Evolutionary conservation across 139 green algal species (phyloP).

Genomic region (Closterium sp.): DNA sequence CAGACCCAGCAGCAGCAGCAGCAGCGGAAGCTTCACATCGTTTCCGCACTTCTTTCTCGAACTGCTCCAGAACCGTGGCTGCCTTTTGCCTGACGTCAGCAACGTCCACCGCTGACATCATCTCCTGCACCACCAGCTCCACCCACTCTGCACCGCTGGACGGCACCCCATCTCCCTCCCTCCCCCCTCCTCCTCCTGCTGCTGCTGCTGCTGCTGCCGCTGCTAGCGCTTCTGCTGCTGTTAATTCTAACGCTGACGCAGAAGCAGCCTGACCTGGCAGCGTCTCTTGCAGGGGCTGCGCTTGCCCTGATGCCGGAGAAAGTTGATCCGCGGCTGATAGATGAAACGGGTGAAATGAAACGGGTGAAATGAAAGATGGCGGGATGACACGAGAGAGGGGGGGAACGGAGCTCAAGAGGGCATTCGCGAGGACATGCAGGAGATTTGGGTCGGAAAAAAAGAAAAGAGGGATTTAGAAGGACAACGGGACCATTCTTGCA

Average conservation of each 20-base stretch:
- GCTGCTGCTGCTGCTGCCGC: neutral
- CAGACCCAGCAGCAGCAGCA: neutral
- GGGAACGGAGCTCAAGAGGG: neutral
- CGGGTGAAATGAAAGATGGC: neutral
- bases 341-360: neutral
- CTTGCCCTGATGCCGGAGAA: neutral
- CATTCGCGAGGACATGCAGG: neutral
- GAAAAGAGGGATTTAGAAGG: neutral
- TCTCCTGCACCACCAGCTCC: conserved; percentile 49
- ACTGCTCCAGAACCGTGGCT: neutral
- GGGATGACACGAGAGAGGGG: neutral
- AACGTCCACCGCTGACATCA: conserved; percentile 36
- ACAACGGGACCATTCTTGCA: no score
- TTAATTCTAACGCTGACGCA: neutral
- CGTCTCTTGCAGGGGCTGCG: neutral
- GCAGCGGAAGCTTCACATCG: neutral
- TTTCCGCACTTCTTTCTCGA: neutral
- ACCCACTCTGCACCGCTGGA: conserved; percentile 39
- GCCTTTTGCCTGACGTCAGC: conserved; percentile 28
- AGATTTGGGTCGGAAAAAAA: neutral
- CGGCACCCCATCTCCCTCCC: neutral
- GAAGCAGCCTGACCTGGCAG: neutral
- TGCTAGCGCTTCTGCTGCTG: neutral
- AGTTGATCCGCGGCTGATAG: neutral
- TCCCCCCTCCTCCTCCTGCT: neutral